Base-by-base conservation (phyloP, 1,284 basidiomycete genomes). In the Rhodotorula sp. region DNA sequence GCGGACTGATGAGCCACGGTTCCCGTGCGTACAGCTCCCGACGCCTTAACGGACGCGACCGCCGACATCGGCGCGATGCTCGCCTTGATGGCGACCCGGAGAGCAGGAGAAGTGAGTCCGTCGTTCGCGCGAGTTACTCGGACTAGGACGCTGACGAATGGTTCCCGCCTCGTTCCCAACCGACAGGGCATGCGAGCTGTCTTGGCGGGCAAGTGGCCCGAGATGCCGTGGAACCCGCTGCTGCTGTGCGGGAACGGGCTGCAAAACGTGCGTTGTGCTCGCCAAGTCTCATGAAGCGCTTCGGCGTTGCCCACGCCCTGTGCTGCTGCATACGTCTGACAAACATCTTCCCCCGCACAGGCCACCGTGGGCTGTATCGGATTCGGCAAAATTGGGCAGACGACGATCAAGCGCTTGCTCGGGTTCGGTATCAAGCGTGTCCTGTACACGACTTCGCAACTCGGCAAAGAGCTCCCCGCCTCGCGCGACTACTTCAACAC, bases 311-410 rank as follows among this genome's bases (percentile, higher is more conserved):
- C 81, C 2, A 80, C 84, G 54, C 83, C 85, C 17, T 84, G 84
- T 42, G 53, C 12, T 57, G 24, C 20, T 12, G 22, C 45, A 54
- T 14, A 10, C n/a, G n/a, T n/a, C n/a, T n/a, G n/a, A n/a, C n/a
- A n/a, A n/a, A n/a, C n/a, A 12, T 44, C 42, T 22, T n/a, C 6
- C 37, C 18, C 61, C 64, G 77, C 80, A 14, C 48, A 76, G 77
- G 77, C 80, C 69, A 94, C 88, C 3, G 86, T 89, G 6, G 94
- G 93, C n/a, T 0, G 95, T 98, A 83, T 97, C 45, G 95, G 95
- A 14, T 97, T 97, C 77, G 95, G 95, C 8, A 88, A 94, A 58
- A 96, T 95, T 75, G 87, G 91, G 0, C 91, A 93, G 76, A 88
- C 88, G 6, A 90, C 88, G 0, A 84, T 93, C 56, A 81, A 85